Evolutionary conservation across 371 early-diverging fungal species (phyloP).

Genomic region (Actinomortierella ambigua): DNA sequence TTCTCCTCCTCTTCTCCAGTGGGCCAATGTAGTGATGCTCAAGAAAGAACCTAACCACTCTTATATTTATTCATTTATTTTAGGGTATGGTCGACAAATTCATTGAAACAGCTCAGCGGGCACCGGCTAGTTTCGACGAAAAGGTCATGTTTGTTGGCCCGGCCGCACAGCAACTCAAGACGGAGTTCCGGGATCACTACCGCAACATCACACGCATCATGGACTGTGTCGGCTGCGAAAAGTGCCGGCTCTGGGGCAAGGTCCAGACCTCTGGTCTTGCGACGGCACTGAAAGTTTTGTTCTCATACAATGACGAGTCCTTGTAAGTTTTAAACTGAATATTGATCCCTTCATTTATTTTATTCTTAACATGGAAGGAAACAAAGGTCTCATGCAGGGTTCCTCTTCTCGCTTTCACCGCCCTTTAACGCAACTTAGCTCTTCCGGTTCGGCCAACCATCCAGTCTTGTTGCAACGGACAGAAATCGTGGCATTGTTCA

Average conservation of each 20-base stretch:
- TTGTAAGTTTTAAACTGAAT: conserved; percentile 49
- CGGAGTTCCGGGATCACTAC: conserved; percentile 88
- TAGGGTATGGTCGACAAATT: conserved; percentile 64
- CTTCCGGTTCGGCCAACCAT: conserved; percentile 52
- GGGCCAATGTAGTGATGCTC: no score
- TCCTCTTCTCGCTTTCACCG: conserved; percentile 5
- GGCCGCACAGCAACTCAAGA: conserved; percentile 56
- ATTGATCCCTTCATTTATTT: conserved; percentile 7
- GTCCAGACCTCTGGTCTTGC: conserved; percentile 84
- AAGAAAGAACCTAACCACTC: no score
- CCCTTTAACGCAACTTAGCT: neutral
- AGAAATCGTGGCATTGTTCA: conserved; percentile 92
- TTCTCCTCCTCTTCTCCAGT: no score
- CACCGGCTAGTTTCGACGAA: conserved; percentile 86
- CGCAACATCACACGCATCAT: conserved; percentile 95
- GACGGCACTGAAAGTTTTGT: conserved; percentile 93
- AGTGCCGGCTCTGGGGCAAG: conserved; percentile 98
- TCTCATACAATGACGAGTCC: conserved; percentile 77
- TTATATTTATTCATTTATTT: neutral
- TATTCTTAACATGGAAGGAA: neutral
- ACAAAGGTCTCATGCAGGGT: neutral
- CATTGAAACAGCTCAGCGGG: conserved; percentile 57
- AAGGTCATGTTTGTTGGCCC: conserved; percentile 69
- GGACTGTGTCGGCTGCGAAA: conserved; percentile 98
- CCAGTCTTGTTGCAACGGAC: conserved; percentile 73